Base-by-base conservation (phyloP, 805 yeast species). In the Saturnispora mendoncae region DNA sequence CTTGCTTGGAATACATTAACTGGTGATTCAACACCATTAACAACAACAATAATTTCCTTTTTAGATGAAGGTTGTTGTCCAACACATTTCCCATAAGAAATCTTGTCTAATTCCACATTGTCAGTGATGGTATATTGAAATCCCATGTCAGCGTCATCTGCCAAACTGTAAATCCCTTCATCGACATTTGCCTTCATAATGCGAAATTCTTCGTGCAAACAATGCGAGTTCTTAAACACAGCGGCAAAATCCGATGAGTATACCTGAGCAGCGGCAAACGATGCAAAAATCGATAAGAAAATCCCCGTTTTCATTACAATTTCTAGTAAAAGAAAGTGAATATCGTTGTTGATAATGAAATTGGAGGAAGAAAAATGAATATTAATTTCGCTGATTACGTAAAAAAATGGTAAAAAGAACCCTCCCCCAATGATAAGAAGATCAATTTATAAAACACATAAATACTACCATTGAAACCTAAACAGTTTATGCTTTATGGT, bases 21-120 rank as follows among this genome's bases (percentile, higher is more conserved):
- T 20, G 69, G 68, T 10, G 53, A 40, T 37, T 62, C 64, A 23
- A 68, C 67, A 18, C 76, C 77, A 46, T 61, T 61, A 34, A 71
- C 54, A 17, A 66, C 49, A 25, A 70, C 54, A 38, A 71, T 48
- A 53, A 71, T 32, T 39, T 57, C 36, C 9, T 25, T 38, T 10
- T 32, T 20, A 6, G 6, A 7, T 23, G 26, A 7, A 7, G 6
- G 12, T 8, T 12, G 20, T 3, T 26, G 10, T 10, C 35, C 30
- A 2, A 25, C 33, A 14, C 29, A 39, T 14, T 41, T 26, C 23
- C 54, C 52, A n/a, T 56, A 55, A 26, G 54, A 13, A 2, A 49
- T 43, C 18, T 53, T 33, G 2, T 52, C 42, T 8, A 41, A 43
- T 14, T 34, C 37, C 14, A 25, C 29, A 25, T 34, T 21, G 14